phyloP scores from a whole-genome alignment of 257 asterid species.

The Solanum tarijense region DNA sequence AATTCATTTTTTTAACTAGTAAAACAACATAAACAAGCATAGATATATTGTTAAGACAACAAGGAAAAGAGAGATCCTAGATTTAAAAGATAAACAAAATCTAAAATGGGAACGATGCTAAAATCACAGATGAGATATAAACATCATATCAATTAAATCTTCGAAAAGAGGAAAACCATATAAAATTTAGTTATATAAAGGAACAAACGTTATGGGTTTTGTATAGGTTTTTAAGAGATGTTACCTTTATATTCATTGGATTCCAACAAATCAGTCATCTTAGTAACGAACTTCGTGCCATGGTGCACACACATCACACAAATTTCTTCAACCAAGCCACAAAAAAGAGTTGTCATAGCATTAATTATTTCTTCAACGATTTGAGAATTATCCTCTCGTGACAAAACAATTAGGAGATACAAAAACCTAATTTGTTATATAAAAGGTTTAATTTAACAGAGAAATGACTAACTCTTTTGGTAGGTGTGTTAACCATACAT shows the following conservation, averaged over 20 bases:
- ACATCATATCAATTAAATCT: neutral
- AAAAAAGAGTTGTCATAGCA: neutral
- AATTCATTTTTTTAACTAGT: neutral
- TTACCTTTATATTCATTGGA: neutral
- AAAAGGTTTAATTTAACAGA: too few relatives aligned
- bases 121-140: neutral
- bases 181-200: too few relatives aligned
- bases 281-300: too few relatives aligned
- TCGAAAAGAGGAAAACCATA: neutral
- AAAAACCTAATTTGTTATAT: too few relatives aligned
- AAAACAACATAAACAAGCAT: neutral
- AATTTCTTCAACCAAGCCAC: neutral
- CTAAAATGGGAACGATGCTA: neutral
- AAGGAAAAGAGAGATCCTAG: neutral
- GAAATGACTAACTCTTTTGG: too few relatives aligned
- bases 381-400: neutral
- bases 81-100: neutral
- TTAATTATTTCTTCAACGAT: too few relatives aligned
- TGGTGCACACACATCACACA: neutral
- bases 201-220: too few relatives aligned
- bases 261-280: neutral
- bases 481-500: neutral
- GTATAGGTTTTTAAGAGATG: neutral
- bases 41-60: neutral
- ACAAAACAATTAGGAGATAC: neutral